Conservation (phyloP, 257 asterid species). For the Fraxinus excelsior region DNA sequence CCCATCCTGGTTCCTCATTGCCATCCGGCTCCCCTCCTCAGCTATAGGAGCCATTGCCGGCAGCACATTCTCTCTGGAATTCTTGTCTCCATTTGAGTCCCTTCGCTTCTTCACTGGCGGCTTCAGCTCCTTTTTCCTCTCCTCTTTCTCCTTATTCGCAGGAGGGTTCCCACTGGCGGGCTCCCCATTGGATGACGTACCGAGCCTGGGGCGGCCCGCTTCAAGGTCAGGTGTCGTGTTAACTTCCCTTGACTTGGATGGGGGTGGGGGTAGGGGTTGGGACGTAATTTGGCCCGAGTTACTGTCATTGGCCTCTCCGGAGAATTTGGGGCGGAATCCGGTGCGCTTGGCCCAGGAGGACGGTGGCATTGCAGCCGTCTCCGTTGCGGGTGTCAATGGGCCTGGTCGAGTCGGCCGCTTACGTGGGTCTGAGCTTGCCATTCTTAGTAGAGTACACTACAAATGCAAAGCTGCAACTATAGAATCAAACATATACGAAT, state of each 20-base stretch:
- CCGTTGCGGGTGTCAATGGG: conserved; percentile 81
- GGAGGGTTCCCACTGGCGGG: conserved; percentile 60
- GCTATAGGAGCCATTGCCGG: conserved; percentile 33
- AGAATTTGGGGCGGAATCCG: conserved; percentile 91
- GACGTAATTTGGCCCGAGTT: conserved; percentile 71
- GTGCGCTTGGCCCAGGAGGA: conserved; percentile 95
- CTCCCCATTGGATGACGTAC: conserved; percentile 59
- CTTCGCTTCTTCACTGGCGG: conserved; percentile 76
- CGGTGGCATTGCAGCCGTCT: conserved; percentile 77
- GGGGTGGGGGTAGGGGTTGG: not conserved
- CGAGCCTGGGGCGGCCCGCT: conserved; percentile 64
- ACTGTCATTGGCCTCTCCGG: conserved; percentile 88
- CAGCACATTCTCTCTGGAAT: conserved; percentile 49
- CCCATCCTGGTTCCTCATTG: conserved; percentile 53
- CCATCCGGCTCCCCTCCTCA: conserved; percentile 47
- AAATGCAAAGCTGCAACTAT: conserved; percentile 27
- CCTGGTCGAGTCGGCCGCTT: conserved; percentile 69
- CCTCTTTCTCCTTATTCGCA: conserved; percentile 40
- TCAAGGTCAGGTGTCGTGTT: conserved; percentile 64
- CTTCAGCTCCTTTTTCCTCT: conserved; percentile 10
- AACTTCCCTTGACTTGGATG: conserved; percentile 31
- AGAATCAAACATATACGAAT: not conserved
- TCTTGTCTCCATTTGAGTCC: conserved; percentile 79
- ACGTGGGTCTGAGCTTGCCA: conserved; percentile 80
- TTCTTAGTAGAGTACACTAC: conserved; percentile 25